Percentiles rank a stretch among this genome's conserved stretches.
phyloP scores from a whole-genome alignment of 2,329 filamentous ascomycete species.

The Pseudogymnoascus sp. region DNA sequence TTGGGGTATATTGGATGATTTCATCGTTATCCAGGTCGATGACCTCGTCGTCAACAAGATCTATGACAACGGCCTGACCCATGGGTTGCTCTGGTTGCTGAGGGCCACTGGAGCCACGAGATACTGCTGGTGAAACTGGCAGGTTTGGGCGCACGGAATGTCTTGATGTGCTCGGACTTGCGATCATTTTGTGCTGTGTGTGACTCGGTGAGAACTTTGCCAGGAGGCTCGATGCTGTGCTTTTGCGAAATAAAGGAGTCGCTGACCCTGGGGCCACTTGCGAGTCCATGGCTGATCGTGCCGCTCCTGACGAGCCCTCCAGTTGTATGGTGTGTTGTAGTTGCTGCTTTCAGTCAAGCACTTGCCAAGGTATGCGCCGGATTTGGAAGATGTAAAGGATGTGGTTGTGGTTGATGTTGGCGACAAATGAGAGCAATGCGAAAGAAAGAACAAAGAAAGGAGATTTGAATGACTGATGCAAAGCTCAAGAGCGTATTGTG shows the following conservation, averaged over 20 bases:
- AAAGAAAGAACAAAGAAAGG: neutral
- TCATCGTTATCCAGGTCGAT: neutral
- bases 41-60: neutral
- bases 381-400: neutral
- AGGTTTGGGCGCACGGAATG: neutral
- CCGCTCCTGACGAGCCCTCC: neutral
- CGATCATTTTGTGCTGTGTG: constrained; percentile 25
- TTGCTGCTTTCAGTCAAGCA: constrained; percentile 1
- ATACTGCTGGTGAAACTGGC: neutral
- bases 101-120: neutral
- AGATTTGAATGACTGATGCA: neutral
- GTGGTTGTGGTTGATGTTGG: neutral
- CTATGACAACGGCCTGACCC: neutral
- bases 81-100: neutral
- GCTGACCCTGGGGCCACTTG: neutral
- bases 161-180: neutral
- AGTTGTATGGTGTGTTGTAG: neutral
- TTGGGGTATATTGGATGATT: constrained; percentile 9
- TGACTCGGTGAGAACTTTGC: constrained; percentile 23
- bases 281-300: neutral
- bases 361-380: neutral
- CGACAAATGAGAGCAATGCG: neutral
- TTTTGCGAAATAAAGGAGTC: constrained; percentile 10
- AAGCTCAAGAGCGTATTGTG: neutral
- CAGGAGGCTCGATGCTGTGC: constrained; percentile 23